Evolutionary conservation across 805 yeast species (phyloP).

Genomic region (Metschnikowia amazonensis): DNA sequence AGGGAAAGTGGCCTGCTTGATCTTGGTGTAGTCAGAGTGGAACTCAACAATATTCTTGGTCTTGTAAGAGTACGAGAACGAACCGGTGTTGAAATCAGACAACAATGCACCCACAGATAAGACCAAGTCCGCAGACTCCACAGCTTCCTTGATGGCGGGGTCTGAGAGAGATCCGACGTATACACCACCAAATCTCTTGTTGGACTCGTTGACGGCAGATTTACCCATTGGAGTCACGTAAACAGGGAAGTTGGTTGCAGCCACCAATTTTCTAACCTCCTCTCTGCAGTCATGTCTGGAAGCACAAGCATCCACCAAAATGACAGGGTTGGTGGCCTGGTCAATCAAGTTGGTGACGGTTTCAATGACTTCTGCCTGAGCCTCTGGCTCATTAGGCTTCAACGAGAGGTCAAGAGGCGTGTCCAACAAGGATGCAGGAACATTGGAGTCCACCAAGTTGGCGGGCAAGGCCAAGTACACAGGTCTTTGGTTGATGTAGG

Average conservation of each 20-base stretch:
- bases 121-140: slow-evolving; percentile 71
- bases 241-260: slow-evolving; percentile 71
- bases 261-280: slow-evolving; percentile 62
- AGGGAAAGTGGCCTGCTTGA: slow-evolving; percentile 65
- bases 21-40: slow-evolving; percentile 73
- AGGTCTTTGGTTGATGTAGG: slow-evolving; percentile 71
- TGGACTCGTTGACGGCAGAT: slow-evolving; percentile 66
- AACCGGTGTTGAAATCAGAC: slow-evolving; percentile 89
- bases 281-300: slow-evolving; percentile 65
- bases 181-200: slow-evolving; percentile 65
- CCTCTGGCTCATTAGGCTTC: slow-evolving; percentile 54
- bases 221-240: slow-evolving; percentile 91
- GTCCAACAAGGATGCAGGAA: slow-evolving; percentile 53
- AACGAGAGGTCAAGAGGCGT: slow-evolving; percentile 62
- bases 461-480: slow-evolving; percentile 82
- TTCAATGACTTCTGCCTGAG: slow-evolving; percentile 61
- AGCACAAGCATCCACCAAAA: slow-evolving; percentile 86
- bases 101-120: slow-evolving; percentile 77
- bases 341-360: slow-evolving; percentile 47
- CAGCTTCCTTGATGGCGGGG: slow-evolving; percentile 68
- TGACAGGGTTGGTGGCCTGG: slow-evolving; percentile 63
- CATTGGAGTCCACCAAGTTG: slow-evolving; percentile 65
- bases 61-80: slow-evolving; percentile 71
- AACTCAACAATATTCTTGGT: slow-evolving; percentile 74
- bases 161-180: slow-evolving; percentile 78